Conservation (phyloP, 1,284 basidiomycete species). For the Puccinia triticina region DNA sequence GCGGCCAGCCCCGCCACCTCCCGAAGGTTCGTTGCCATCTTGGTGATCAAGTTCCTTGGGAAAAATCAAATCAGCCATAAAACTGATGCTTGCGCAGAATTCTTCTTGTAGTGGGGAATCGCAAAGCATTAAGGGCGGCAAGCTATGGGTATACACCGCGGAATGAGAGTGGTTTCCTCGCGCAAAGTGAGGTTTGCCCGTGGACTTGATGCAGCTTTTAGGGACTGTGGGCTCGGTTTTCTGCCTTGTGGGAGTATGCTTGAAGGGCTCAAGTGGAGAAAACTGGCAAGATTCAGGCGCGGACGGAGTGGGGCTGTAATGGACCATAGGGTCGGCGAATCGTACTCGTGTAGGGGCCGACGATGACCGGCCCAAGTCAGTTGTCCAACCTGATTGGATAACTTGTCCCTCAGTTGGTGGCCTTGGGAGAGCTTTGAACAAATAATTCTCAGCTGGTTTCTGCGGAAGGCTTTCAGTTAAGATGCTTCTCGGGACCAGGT, state of each 20-base stretch:
- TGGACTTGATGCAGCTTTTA: constrained; percentile 21
- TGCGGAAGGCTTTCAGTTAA: constrained; percentile 14
- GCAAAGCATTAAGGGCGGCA: not conserved
- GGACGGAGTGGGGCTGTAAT: not conserved
- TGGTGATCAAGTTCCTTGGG: not conserved
- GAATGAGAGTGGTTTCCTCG: not conserved
- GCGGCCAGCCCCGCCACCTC: not conserved
- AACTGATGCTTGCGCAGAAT: not conserved
- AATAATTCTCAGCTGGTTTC: constrained; percentile 13
- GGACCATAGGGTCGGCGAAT: constrained; percentile 22
- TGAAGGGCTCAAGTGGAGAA: not conserved
- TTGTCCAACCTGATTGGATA: not conserved
- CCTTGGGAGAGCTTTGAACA: constrained; percentile 22
- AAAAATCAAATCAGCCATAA: constrained; percentile 14
- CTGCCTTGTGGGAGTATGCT: not conserved
- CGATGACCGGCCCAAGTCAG: constrained; percentile 5
- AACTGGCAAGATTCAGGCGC: not conserved
- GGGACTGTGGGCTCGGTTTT: constrained; percentile 3
- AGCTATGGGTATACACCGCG: not conserved
- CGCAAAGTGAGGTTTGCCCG: not conserved
- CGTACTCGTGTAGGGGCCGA: constrained; percentile 11
- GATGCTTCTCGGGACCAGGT: not conserved
- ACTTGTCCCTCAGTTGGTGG: not conserved
- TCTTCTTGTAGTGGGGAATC: constrained; percentile 15
- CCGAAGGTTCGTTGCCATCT: not conserved